Evolutionary conservation across 495 filamentous ascomycete genomes (phyloP), one percentile per base, ranked within the genome.

Genomic region (Penicillium canariense): DNA sequence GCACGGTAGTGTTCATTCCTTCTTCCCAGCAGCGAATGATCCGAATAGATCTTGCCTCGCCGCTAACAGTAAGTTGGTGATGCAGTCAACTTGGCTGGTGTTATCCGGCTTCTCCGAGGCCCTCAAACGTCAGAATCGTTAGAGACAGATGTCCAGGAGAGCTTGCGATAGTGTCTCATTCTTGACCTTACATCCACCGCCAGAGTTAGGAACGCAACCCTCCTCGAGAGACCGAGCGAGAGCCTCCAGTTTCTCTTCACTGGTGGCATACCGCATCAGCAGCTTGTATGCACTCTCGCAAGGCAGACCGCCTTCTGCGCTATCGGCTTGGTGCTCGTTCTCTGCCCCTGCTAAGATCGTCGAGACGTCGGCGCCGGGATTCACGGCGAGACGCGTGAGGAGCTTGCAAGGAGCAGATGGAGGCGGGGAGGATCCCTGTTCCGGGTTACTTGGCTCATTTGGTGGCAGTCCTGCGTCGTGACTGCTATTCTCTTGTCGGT

Each of bases 371-470:
- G 39, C 1, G 3, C 20, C 23, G 20, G 39, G 39, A 26, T 43
- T 26, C 3, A 20, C 20, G 20, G 39, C 14, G 39, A 43, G 17
- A 23, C 39, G 39, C 8, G 20, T 20, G 9, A 43, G 39, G 20
- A 43, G 39, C 14, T 43, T 43, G 39, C 39, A 43, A n/a, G 39
- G 39, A n/a, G n/a, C n/a, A n/a, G n/a, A n/a, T n/a, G n/a, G n/a
- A 11, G 39, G 20, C 5, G 17, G 23, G 12, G n/a, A 36, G n/a
- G 34, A 17, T 0, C n/a, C 5, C 8, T 18, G n/a, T 15, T 8
- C n/a, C 2, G n/a, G 5, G 14, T 5, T 17, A 6, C n/a, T 36
- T 17, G n/a, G 5, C 7, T 5, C 8, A 6, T 8, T 36, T 17
- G 34, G 4, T 18, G 34, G 14, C n/a, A n/a, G 3, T 36, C 1